Evolutionary conservation across 1,139 yeast genomes (phyloP), one percentile per base, ranked within the genome.

Genomic region (Hansenula lynferdii): DNA sequence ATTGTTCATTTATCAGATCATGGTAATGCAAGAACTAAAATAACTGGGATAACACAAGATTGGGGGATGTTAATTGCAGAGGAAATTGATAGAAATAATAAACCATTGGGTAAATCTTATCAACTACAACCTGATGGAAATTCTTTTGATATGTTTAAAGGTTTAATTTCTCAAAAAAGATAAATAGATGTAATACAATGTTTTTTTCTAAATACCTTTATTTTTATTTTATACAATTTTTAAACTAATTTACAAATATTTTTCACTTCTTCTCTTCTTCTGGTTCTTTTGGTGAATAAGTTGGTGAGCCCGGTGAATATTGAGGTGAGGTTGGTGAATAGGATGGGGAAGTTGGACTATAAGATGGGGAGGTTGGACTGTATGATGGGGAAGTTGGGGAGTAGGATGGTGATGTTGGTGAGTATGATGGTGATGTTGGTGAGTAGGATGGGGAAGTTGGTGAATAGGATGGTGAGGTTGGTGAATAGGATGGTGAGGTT

Each of bases 41-140:
- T 94, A 34, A 65, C 71, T 31, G 98, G 98, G 1, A 90, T 94
- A 32, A 82, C 95, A 0, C 67, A 72, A 3, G 95, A 87, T 38
- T 84, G 80, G 57, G 99, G 98, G 0, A 66, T 90, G 61, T 64
- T 94, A 42, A 63, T 81, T 19, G 98, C 86, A 2, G 78, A 77
- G 43, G 96, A 85, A 49, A 61, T 78, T 8, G 69, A 68, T 34
- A 48, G 61, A 8, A 54, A 61, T 16, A 69, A 69, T 29, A 54
- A 51, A 16, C 64, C 65, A 12, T 75, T 78, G 4, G 84, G 86
- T 1, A 70, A 67, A 28, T 62, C 58, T 4, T 79, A 73, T 49
- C 84, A 86, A 51, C 65, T 94, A 35, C 97, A 89, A 58, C 98
- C 99, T 0, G 98, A 94, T 58, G 98, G 98, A 0, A 94, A 94